These are phyloP conservation scores for Heteromeles arbutifolia DNA, from an alignment of 306 rosid genomes.

Conservation along the genomic window DNA sequence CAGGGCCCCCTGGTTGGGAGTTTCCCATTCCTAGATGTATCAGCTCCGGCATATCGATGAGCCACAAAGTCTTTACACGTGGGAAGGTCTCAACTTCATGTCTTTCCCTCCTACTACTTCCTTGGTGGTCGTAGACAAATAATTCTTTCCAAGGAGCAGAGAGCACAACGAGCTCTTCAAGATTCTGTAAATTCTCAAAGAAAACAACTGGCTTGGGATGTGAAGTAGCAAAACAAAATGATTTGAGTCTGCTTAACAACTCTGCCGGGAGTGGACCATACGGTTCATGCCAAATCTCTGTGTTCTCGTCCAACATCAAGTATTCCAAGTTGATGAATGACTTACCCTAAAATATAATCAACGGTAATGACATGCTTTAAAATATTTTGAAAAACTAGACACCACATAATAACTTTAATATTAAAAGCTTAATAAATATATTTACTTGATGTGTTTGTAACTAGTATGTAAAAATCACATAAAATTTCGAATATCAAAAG, in stretches of 20 bases:
- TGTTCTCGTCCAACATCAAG: no score
- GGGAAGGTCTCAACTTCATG: not conserved
- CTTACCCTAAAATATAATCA: no score
- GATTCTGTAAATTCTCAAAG: not conserved
- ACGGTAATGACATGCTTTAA: rapidly evolving
- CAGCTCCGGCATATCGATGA: not conserved
- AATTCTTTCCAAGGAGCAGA: not conserved
- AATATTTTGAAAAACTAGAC: no score
- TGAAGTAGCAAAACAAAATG: rapidly evolving
- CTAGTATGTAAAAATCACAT: no score
- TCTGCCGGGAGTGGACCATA: not conserved
- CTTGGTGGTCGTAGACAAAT: not conserved
- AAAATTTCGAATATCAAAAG: not conserved
- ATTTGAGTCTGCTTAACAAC: not conserved
- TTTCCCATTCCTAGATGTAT: not conserved
- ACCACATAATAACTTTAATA: no score
- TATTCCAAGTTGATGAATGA: no score
- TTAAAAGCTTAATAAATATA: no score
- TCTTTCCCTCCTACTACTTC: not conserved
- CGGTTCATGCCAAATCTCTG: not conserved
- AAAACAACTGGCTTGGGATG: not conserved
- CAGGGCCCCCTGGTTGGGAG: not conserved
- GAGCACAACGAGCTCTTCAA: not conserved
- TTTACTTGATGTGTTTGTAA: no score
- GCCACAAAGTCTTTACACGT: not conserved